Conservation (phyloP, 208 protist species). For the Vickermania ingenoplastis region DNA sequence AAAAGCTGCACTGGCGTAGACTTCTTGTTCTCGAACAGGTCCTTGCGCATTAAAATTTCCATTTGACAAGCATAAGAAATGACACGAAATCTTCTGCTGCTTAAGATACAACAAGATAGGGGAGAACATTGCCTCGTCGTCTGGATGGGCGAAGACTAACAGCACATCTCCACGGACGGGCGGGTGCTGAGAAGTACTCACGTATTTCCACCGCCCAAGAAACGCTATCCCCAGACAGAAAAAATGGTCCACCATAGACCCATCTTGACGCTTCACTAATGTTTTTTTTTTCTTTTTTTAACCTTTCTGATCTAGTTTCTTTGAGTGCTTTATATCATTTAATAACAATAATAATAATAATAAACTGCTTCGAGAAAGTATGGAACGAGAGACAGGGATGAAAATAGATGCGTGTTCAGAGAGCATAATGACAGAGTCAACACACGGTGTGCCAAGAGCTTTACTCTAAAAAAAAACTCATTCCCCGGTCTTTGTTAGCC, state of each 20-base stretch:
- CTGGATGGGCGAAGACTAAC: conserved; percentile 86
- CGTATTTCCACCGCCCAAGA: conserved; percentile 36
- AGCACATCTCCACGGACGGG: conserved; percentile 70
- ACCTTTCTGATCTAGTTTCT: too few species aligned
- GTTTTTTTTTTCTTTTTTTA: background rate
- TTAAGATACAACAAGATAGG: conserved; percentile 54
- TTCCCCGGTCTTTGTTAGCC: too few species aligned
- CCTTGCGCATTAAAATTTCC: conserved; percentile 83
- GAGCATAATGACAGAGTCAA: too few species aligned
- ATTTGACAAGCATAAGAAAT: conserved; percentile 93
- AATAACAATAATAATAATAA: too few species aligned
- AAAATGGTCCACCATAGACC: conserved; percentile 3
- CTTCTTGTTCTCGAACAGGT: conserved; percentile 66
- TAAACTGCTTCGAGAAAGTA: too few species aligned
- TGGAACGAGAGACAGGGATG: too few species aligned
- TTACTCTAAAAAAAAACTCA: too few species aligned
- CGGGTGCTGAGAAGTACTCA: conserved; percentile 9
- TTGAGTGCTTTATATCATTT: too few species aligned
- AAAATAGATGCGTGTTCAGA: too few species aligned
- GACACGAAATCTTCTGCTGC: conserved; percentile 23
- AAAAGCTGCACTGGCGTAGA: conserved; percentile 70
- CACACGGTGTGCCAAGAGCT: too few species aligned
- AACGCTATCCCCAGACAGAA: conserved; percentile 16
- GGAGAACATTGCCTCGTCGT: conserved; percentile 90
- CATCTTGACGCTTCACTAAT: conserved; percentile 5